Base-by-base conservation (phyloP, 129 eudicot species). In the Gnaphalium uliginosum region DNA sequence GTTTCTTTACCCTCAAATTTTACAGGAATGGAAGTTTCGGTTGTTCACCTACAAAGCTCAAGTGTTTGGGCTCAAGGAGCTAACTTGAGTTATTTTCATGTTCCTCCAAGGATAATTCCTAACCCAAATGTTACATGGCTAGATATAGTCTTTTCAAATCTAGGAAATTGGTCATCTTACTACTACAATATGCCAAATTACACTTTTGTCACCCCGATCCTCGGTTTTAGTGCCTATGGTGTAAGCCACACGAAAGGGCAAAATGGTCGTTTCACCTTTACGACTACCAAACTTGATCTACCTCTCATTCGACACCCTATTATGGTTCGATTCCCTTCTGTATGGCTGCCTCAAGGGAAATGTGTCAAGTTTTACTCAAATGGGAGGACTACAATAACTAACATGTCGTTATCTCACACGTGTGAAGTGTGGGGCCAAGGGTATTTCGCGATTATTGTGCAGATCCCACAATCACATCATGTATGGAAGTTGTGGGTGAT, bases 161-260 rank as follows among this genome's bases (percentile, higher is more conserved):
- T 95, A 9, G 97, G 96, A 13, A 95, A 91, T 56, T 84, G 82
- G 82, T 95, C 99, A 8, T 77, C 90, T 14, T 70, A 46, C 8
- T 95, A 89, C 30, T 91, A 82, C 63, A 75, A 76, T 5, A 86
- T 95, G 30, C 90, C 94, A 0, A 74, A 85, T 63, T 72, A 91
- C 81, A 87, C 85, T 24, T 81, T 89, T 27, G 84, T 84, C 8
- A 72, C 96, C 7, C 90, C 93, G 10, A 76, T 95, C 2, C 33
- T 91, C 4, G 99, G 99, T 14, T 66, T 91, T 0, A 68, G 78
- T 54, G 77, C 81, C 4, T 95, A 95, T 27, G 87, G 86, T 46
- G 83, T 87, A 19, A 66, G 74, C 4, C 72, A 81, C 23, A 24
- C 67, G 8, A 68, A 71, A 57, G 59, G 74, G 15, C 54, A 56